These are phyloP conservation scores for Apostasia ramifera DNA, from an alignment of 106 monocot species.

Conservation along the genomic window DNA sequence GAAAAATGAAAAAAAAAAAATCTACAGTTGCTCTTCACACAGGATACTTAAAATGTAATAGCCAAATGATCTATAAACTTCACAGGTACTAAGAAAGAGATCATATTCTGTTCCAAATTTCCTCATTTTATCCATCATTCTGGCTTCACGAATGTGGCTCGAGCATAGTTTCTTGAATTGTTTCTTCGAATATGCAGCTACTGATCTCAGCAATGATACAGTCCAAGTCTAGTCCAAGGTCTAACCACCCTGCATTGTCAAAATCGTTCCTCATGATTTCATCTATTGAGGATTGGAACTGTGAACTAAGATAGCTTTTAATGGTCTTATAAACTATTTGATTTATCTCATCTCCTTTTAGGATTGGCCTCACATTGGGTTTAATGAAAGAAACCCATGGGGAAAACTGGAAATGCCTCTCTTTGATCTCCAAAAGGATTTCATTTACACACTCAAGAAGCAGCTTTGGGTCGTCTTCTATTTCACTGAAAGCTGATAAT, in stretches of 20 bases:
- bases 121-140: no score
- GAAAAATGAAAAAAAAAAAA: no score
- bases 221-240: conserved; percentile 23
- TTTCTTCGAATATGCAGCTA: conserved; percentile 32
- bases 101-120: no score
- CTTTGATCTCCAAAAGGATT: conserved; percentile 27
- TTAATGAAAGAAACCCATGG: conserved; percentile 17
- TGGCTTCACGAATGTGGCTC: conserved; percentile 15
- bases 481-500: conserved; percentile 24
- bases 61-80: no score
- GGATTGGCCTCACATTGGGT: conserved; percentile 1
- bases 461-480: conserved; percentile 24
- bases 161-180: conserved; percentile 31
- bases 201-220: conserved; percentile 23
- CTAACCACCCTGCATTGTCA: conserved; percentile 24
- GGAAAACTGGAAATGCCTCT: conserved; percentile 14
- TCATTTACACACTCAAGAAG: conserved; percentile 41
- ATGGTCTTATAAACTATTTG: conserved; percentile 34
- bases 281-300: conserved; percentile 21
- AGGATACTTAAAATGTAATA: no score
- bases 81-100: no score
- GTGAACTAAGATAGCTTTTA: conserved; percentile 9
- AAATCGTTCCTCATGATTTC: conserved; percentile 32
- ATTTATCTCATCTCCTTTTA: conserved; percentile 20
- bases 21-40: no score